Evolutionary conservation across 202 grass and related monocot species (phyloP).

Genomic region (Schoenoplectus tabernaemontani): DNA sequence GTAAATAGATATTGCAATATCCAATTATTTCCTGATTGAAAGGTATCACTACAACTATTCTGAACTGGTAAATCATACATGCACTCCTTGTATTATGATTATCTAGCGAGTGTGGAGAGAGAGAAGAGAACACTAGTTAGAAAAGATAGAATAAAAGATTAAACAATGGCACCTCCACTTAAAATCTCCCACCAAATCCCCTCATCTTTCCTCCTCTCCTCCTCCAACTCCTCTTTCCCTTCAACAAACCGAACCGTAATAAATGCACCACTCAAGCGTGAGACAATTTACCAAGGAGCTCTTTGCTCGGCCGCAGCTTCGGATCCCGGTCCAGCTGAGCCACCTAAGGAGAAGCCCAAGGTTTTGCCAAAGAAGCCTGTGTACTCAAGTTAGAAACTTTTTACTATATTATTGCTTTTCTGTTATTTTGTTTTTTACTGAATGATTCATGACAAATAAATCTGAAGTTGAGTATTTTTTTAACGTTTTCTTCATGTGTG

Average conservation of each 20-base stretch:
- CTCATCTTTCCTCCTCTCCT: background rate
- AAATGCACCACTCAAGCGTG: background rate
- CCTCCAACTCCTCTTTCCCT: background rate
- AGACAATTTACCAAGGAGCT: background rate
- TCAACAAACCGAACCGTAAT: background rate
- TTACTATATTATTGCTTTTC: background rate
- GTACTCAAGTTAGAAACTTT: slow-evolving; percentile 49
- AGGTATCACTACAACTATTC: background rate
- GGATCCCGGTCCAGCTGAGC: slow-evolving; percentile 31
- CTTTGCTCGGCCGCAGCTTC: slow-evolving; percentile 22
- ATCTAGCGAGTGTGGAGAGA: background rate
- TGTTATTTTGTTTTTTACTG: background rate
- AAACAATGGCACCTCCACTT: slow-evolving; percentile 6
- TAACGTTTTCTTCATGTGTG: background rate
- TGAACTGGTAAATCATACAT: background rate
- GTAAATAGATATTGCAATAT: background rate
- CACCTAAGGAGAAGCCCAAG: slow-evolving; percentile 31
- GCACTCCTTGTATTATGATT: background rate
- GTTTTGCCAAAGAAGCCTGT: slow-evolving; percentile 52
- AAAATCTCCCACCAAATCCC: background rate
- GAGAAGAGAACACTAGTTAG: background rate
- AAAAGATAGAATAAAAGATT: background rate
- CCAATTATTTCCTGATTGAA: background rate
- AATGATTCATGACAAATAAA: background rate
- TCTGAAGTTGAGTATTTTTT: background rate